These are phyloP conservation scores for Boletus tomentosulus DNA, from an alignment of 768 basidiomycete genomes.

Conservation along the genomic window DNA sequence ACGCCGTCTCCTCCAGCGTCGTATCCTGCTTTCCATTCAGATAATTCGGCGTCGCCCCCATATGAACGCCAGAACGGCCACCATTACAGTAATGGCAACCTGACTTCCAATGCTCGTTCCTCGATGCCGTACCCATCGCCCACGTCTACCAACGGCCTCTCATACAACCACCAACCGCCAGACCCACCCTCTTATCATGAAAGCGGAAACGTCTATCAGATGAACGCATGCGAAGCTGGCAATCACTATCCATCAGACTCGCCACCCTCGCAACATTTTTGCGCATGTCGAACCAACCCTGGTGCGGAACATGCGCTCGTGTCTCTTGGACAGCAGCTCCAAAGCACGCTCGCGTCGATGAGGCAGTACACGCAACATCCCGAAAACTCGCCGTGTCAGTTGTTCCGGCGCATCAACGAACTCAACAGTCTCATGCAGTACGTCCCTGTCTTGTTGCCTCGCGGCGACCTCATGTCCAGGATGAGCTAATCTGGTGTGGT, in stretches of 20 bases:
- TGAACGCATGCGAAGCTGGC: conserved; percentile 31
- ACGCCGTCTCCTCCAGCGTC: conserved; percentile 57
- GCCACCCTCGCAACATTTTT: conserved; percentile 40
- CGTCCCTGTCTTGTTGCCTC: conserved; percentile 35
- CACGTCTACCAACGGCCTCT: conserved; percentile 31
- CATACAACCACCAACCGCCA: conserved; percentile 32
- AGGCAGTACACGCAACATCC: conserved; percentile 61
- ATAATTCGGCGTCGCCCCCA: conserved; percentile 35
- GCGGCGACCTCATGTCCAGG: conserved; percentile 30
- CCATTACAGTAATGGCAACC: conserved; percentile 30
- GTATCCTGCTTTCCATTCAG: conserved; percentile 50
- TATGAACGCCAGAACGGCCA: conserved; percentile 34
- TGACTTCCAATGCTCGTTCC: conserved; percentile 24
- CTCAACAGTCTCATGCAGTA: conserved; percentile 64
- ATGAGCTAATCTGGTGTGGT: conserved; percentile 29
- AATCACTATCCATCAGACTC: conserved; percentile 30
- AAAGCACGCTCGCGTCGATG: conserved; percentile 50
- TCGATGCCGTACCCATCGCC: conserved; percentile 34
- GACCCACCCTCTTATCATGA: conserved; percentile 31
- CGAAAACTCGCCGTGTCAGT: conserved; percentile 47
- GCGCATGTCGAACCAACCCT: conserved; percentile 62
- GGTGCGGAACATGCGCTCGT: conserved; percentile 56
- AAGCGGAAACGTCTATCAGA: conserved; percentile 35
- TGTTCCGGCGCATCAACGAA: conserved; percentile 58
- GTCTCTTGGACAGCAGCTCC: conserved; percentile 59